Evolutionary conservation across 495 filamentous ascomycete species (phyloP), one percentile per base, ranked within the genome.

Genomic region (Lophiotrema nucula): DNA sequence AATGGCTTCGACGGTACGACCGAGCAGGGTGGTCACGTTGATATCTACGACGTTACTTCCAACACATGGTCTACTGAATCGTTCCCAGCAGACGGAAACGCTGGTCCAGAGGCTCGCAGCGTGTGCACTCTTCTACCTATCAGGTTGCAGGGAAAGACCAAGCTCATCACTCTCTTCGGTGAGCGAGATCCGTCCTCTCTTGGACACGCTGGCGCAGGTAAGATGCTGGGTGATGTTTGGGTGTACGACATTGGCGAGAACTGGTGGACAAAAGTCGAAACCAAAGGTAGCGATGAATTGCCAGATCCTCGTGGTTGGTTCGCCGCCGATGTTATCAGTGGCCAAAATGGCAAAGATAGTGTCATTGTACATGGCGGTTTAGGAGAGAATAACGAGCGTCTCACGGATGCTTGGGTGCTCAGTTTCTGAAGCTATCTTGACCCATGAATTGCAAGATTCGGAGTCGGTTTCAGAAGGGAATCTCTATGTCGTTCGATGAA

Each of bases 141-240:
- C 6, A 73, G 68, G 2, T 72, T 84, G 3, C 72, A 78, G 47
- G 84, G 82, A 0, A 74, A 79, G 28, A 70, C 79, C 47, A 84
- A 77, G 50, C 70, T 93, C 4, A 69, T 91, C 1, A 81, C 88
- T 0, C 60, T 88, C 27, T 80, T 90, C 44, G 89, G 89, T 5
- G 87, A 90, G 72, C 70, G 70, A 3, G 79, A 84, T 64, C 81
- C 84, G 1, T 84, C 80, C 64, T 68, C 71, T 6, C 69, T 81
- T 25, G 87, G 85, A 0, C 84, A 89, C 60, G 76, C 77, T n/a
- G 82, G 78, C 3, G 83, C 85, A 0, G 88, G 87, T 1, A 83
- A 78, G 61, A 88, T 89, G 76, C 75, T 81, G 62, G 70, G 74
- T 16, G 88, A 92, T 71, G 79, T 89, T 1, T 93, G 89, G 89